A percentile compares a stretch with the other conserved stretches of the same genome.
Conservation (phyloP, 192 early-diverging fungal species). For the Mortierella hygrophila region DNA sequence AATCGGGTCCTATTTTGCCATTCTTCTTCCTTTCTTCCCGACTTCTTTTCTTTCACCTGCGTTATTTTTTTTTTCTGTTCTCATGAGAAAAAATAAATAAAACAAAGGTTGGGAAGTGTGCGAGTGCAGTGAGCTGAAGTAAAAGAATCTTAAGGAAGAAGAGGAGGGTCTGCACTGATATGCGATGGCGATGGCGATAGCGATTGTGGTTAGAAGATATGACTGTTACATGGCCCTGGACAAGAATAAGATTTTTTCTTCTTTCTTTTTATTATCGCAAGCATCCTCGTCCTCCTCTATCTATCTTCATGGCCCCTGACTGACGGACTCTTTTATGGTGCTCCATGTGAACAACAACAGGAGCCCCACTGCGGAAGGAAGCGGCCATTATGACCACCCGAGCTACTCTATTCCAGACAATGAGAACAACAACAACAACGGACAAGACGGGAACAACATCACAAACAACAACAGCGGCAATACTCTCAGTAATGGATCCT, state of each 20-base stretch:
- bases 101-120: background rate
- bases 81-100: slow-evolving; percentile 5
- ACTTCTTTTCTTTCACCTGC: background rate
- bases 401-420: slow-evolving; percentile 22
- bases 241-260: slow-evolving; percentile 8
- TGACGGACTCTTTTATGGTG: background rate
- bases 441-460: slow-evolving; percentile 5
- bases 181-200: background rate
- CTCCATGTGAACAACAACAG: background rate
- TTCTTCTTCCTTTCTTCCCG: background rate
- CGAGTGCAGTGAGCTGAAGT: background rate
- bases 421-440: background rate
- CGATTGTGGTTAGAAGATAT: slow-evolving; percentile 1
- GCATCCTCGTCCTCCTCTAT: background rate
- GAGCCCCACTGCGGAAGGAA: slow-evolving; percentile 27
- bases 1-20: background rate
- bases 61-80: no score
- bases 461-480: slow-evolving; percentile 20
- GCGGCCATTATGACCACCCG: slow-evolving; percentile 9
- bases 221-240: no score
- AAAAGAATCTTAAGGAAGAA: background rate
- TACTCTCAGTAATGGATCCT: slow-evolving; percentile 31
- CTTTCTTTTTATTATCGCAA: background rate
- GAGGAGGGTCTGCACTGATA: background rate
- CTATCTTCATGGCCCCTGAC: background rate